These are phyloP conservation scores for Apostasia ramifera DNA, from an alignment of 106 monocot species.

Conservation along the genomic window DNA sequence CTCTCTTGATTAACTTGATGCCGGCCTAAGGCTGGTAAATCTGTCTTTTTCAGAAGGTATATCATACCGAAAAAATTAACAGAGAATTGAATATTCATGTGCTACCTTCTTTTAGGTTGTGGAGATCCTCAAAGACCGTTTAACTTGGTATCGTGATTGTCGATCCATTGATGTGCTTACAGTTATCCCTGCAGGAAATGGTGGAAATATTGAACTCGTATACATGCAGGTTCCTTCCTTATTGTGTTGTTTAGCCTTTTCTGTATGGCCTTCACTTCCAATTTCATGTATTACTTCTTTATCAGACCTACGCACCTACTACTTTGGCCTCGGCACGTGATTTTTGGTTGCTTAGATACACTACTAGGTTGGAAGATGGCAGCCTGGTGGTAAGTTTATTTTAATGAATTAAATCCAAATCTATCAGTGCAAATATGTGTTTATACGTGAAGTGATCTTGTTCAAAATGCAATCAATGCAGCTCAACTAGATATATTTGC, in stretches of 20 bases:
- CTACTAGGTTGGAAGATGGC: conserved; percentile 64
- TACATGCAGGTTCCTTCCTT: conserved; percentile 69
- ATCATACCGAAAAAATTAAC: too few relatives aligned
- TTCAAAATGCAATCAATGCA: too few relatives aligned
- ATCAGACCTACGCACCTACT: conserved; percentile 84
- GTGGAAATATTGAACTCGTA: conserved; percentile 78
- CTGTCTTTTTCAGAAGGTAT: too few relatives aligned
- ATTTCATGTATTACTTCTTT: neutral
- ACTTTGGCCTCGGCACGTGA: conserved; percentile 79
- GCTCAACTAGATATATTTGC: too few relatives aligned
- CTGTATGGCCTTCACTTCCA: neutral
- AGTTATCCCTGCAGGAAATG: conserved; percentile 77
- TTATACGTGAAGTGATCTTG: too few relatives aligned
- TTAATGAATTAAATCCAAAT: neutral
- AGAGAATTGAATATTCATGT: neutral
- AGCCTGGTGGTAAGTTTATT: conserved; percentile 51
- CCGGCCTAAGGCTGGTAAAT: too few relatives aligned
- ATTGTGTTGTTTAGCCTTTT: neutral
- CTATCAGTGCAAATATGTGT: too few relatives aligned
- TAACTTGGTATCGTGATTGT: conserved; percentile 84
- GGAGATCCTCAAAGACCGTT: conserved; percentile 80
- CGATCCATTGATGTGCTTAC: conserved; percentile 62
- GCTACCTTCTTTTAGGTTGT: conserved; percentile 45
- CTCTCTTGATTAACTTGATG: too few relatives aligned
- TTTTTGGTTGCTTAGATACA: conserved; percentile 87